Conservation (phyloP, 805 yeast genomes). For the Yarrowia sp. region DNA sequence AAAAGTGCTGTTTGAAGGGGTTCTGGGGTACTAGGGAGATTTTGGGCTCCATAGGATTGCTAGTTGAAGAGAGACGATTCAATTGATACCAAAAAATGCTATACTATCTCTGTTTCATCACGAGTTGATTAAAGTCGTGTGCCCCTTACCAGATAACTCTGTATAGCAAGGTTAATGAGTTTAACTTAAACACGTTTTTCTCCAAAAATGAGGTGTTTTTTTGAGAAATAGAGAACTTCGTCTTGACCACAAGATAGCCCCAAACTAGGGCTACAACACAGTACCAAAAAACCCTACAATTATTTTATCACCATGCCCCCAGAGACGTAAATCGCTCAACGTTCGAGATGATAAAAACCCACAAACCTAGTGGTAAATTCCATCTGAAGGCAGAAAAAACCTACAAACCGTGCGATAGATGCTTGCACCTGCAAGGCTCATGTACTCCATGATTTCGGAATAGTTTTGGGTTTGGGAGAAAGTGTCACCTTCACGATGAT, state of each 20-base stretch:
- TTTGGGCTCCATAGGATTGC: neutral
- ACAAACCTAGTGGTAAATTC: neutral
- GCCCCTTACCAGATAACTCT: neutral
- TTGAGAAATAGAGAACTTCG: neutral
- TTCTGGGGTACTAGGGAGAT: neutral
- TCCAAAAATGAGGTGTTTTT: neutral
- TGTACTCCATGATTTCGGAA: slow-evolving; percentile 16
- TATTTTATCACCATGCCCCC: too few species aligned
- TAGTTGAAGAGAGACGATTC: neutral
- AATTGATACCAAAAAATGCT: neutral
- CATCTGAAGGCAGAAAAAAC: neutral
- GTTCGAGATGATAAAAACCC: neutral
- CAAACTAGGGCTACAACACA: neutral
- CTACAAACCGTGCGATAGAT: neutral
- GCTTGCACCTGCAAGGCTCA: neutral
- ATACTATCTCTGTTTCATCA: neutral
- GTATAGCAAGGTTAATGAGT: neutral
- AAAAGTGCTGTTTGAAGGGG: neutral
- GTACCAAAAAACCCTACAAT: neutral
- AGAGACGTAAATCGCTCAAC: neutral
- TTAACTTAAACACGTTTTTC: neutral
- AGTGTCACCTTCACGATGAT: neutral
- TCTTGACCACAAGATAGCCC: neutral
- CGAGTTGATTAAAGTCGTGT: neutral
- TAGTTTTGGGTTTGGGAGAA: neutral